phyloP scores from a whole-genome alignment of 192 early-diverging fungal genomes.

The Funneliformis geosporum region DNA sequence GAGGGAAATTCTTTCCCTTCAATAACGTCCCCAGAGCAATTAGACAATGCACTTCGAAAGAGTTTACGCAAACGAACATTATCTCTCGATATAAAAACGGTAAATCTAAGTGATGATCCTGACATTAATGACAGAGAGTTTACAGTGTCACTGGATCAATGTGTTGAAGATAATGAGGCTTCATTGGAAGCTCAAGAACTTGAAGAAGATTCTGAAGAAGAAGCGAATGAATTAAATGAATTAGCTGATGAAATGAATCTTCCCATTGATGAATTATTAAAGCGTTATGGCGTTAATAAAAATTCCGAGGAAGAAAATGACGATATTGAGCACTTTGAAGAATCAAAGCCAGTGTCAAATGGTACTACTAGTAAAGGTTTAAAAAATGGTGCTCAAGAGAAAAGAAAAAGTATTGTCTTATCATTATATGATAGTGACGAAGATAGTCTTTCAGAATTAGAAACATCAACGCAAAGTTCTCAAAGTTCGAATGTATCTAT shows the following conservation, averaged over 20 bases:
- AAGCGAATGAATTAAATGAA: constrained; percentile 34
- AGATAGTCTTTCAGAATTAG: constrained; percentile 33
- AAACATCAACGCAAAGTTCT: constrained; percentile 31
- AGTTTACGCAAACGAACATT: not conserved
- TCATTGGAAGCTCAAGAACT: constrained; percentile 29
- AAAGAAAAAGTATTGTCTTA: constrained; percentile 21
- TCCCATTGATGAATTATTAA: constrained; percentile 40
- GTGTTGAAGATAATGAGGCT: constrained; percentile 26
- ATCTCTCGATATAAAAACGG: not conserved
- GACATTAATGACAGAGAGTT: constrained; percentile 18
- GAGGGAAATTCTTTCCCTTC: no score
- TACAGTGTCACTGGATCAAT: constrained; percentile 17
- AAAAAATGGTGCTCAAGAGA: constrained; percentile 28
- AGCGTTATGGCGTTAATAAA: constrained; percentile 36
- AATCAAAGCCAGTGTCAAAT: not conserved
- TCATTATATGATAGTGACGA: constrained; percentile 44
- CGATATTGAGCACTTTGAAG: constrained; percentile 19
- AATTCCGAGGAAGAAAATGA: constrained; percentile 26
- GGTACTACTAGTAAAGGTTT: not conserved
- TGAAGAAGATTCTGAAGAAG: constrained; percentile 37
- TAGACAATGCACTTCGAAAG: no score
- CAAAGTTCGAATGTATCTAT: no score
- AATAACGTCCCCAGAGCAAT: no score
- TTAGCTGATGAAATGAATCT: constrained; percentile 33
- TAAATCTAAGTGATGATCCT: not conserved